Conservation (phyloP, 2,329 filamentous ascomycete species). For the Akanthomyces lecanii region DNA sequence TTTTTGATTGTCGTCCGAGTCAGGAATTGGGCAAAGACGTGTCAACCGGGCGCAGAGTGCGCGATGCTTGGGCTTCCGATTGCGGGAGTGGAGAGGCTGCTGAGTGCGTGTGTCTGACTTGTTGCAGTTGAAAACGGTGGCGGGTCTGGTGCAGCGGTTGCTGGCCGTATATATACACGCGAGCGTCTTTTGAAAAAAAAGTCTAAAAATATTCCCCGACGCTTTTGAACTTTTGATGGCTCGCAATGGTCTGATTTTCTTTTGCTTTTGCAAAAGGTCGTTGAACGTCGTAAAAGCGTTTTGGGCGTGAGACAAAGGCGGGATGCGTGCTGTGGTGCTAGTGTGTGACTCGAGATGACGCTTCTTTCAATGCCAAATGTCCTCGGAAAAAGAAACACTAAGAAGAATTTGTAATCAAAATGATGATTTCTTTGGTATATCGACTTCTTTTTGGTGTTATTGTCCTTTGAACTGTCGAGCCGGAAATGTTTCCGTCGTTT, state of each 20-base stretch:
- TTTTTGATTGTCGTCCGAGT: neutral
- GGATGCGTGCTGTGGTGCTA: neutral
- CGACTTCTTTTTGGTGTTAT: neutral
- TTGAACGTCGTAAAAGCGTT: neutral
- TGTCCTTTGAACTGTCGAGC: neutral
- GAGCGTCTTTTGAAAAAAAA: constrained; percentile 2
- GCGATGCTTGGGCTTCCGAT: constrained; percentile 11
- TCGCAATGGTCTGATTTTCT: neutral
- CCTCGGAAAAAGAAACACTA: neutral
- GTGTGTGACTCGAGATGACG: neutral
- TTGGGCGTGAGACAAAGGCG: neutral
- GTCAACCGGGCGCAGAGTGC: neutral
- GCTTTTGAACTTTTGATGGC: neutral
- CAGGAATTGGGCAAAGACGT: neutral
- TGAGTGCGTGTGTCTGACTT: neutral
- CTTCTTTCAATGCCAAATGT: too few relatives aligned
- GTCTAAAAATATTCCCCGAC: neutral
- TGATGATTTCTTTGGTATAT: neutral
- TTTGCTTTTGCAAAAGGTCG: neutral
- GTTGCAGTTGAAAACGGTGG: constrained; percentile 15
- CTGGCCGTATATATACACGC: neutral
- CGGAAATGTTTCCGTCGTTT: neutral
- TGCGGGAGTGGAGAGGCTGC: constrained; percentile 10
- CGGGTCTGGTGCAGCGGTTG: neutral
- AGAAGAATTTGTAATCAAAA: neutral